phyloP scores from a whole-genome alignment of 352 stramenopile genomes.

The Globisporangium cylindrosporum region DNA sequence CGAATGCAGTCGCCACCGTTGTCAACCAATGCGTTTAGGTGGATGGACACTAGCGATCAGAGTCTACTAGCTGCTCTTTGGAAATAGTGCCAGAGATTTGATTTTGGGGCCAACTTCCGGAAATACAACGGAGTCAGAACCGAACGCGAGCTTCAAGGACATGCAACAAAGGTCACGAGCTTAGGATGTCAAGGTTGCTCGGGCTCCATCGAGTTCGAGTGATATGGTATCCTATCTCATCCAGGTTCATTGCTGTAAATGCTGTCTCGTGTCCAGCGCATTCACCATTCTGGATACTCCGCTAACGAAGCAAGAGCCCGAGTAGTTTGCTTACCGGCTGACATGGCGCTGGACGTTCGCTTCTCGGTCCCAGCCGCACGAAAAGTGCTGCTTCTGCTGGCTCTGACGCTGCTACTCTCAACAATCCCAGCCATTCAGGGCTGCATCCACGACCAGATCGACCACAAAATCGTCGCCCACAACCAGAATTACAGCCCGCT shows the following conservation, averaged over 20 bases:
- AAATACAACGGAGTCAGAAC: not conserved
- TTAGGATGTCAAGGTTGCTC: too few relatives aligned
- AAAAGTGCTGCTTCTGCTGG: not conserved
- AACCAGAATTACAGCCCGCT: slow-evolving; percentile 16
- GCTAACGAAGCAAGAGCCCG: not conserved
- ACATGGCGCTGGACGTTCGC: not conserved
- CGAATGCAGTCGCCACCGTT: too few relatives aligned
- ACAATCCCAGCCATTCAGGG: not conserved
- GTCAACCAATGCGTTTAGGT: not conserved
- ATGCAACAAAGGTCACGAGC: too few relatives aligned
- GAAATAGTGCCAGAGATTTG: not conserved
- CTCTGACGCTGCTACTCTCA: slow-evolving; percentile 1
- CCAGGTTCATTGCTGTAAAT: not conserved
- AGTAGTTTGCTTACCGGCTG: not conserved
- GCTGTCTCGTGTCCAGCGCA: not conserved
- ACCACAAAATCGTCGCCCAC: slow-evolving; percentile 19
- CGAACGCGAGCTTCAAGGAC: not conserved
- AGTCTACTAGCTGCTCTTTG: not conserved
- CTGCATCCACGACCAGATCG: slow-evolving; percentile 29
- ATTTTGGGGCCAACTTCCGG: not conserved
- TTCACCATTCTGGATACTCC: not conserved
- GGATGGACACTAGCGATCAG: not conserved
- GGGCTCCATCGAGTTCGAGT: not conserved
- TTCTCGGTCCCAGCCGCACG: not conserved
- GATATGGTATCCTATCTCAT: not conserved